Conservation (phyloP, 345 rosid genomes). For the Citrus sp. region DNA sequence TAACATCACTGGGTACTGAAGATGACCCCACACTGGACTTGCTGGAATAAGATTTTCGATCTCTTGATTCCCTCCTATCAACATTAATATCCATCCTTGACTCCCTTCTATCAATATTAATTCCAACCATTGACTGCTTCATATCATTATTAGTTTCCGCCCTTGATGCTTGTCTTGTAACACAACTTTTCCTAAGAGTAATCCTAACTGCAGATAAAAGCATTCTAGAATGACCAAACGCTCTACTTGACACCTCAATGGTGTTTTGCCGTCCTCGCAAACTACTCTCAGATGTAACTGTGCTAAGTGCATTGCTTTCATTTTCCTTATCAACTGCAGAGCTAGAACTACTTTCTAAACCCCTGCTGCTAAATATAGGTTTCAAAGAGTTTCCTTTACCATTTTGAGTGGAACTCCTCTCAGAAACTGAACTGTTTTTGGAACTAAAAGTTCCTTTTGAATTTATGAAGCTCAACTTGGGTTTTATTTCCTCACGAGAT, state of each 20-base stretch:
- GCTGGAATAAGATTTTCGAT: constrained; percentile 35
- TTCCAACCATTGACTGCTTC: constrained; percentile 23
- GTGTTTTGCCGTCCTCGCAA: constrained; percentile 21
- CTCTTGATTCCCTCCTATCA: constrained; percentile 23
- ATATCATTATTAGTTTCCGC: constrained; percentile 25
- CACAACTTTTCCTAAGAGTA: constrained; percentile 48
- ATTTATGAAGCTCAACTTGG: constrained; percentile 24
- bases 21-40: constrained; percentile 57
- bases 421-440: constrained; percentile 25
- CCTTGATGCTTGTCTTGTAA: constrained; percentile 54
- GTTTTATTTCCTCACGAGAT: constrained; percentile 23
- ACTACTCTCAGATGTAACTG: constrained; percentile 33
- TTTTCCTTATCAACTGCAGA: constrained; percentile 16
- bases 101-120: constrained; percentile 13
- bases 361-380: neutral
- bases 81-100: constrained; percentile 32
- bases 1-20: constrained; percentile 22
- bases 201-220: constrained; percentile 36
- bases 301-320: constrained; percentile 33
- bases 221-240: constrained; percentile 30
- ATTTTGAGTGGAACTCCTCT: constrained; percentile 15
- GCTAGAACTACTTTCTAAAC: constrained; percentile 16
- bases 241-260: constrained; percentile 32
- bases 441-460: constrained; percentile 29
- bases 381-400: constrained; percentile 13